phyloP scores from a whole-genome alignment of 208 protist genomes.

The Crithidia mellificae region DNA sequence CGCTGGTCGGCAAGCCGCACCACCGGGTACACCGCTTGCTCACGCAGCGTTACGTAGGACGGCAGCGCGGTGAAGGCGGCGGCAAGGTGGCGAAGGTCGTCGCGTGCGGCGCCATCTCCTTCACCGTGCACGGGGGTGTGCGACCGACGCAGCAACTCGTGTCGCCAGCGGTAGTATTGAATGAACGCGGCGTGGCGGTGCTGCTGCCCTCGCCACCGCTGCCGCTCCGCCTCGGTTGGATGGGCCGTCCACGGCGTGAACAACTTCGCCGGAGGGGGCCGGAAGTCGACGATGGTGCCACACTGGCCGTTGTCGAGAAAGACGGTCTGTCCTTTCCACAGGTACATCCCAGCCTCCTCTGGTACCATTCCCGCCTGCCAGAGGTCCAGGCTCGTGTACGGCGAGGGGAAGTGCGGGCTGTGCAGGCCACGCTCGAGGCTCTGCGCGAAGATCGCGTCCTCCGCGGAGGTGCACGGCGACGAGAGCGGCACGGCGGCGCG shows the following conservation, averaged over 20 bases:
- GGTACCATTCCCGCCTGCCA: conserved; percentile 43
- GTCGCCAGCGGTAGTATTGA: conserved; percentile 21
- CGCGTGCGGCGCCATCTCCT: no score
- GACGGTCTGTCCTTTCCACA: conserved; percentile 41
- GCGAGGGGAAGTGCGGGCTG: conserved; percentile 1
- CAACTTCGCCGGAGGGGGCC: conserved; percentile 22
- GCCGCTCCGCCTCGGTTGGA: conserved; percentile 11
- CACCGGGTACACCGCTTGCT: conserved; percentile 35
- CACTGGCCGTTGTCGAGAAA: conserved; percentile 29
- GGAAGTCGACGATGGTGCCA: conserved; percentile 44
- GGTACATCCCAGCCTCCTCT: conserved; percentile 18
- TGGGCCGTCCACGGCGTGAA: conserved; percentile 23
- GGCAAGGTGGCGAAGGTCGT: not conserved
- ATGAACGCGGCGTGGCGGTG: conserved; percentile 24
- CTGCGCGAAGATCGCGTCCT: not conserved
- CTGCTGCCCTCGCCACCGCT: conserved; percentile 21
- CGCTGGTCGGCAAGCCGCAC: conserved; percentile 15
- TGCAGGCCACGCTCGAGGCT: conserved; percentile 3
- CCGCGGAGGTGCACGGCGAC: not conserved
- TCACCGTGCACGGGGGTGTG: no score
- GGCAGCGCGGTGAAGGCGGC: conserved; percentile 35
- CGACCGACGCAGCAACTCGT: not conserved
- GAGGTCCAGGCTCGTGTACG: conserved; percentile 33
- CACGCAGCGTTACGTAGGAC: conserved; percentile 22
- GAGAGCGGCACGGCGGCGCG: not conserved